Evolutionary conservation across 768 basidiomycete genomes (phyloP).

Genomic region (Trametopsis cervina): DNA sequence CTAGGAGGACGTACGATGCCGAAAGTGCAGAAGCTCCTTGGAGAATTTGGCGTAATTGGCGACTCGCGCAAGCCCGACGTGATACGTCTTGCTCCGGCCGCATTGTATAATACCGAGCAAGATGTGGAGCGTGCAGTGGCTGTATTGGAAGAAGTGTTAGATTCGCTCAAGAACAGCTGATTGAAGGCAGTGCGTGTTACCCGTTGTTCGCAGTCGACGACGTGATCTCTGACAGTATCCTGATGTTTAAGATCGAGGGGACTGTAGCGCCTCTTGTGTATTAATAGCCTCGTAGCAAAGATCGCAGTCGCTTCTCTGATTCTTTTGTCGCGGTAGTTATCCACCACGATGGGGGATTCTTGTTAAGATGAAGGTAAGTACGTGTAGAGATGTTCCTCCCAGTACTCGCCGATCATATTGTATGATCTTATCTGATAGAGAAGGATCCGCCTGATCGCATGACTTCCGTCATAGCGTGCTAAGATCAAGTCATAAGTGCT

Average conservation of each 20-base stretch:
- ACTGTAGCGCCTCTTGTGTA: neutral
- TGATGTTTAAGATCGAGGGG: too few species aligned
- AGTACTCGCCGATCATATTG: too few species aligned
- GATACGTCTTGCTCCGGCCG: conserved; percentile 80
- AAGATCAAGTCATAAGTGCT: too few species aligned
- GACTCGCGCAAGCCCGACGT: conserved; percentile 92
- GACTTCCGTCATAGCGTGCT: too few species aligned
- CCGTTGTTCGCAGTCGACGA: conserved; percentile 18
- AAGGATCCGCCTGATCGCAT: too few species aligned
- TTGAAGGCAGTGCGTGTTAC: neutral
- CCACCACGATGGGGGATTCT: neutral
- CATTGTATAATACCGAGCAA: conserved; percentile 77
- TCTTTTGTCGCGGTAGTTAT: neutral
- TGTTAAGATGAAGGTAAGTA: too few species aligned
- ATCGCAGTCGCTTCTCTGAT: neutral
- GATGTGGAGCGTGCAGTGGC: conserved; percentile 71
- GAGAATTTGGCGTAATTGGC: conserved; percentile 73
- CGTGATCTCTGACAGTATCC: too few species aligned
- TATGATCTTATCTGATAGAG: too few species aligned
- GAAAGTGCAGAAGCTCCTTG: conserved; percentile 52
- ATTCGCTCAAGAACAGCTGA: neutral
- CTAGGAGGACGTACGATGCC: conserved; percentile 58
- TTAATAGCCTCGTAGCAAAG: neutral
- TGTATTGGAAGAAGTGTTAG: conserved; percentile 56
- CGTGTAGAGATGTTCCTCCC: too few species aligned